Conservation (phyloP, 305 asterid species). For the Solanum chacoense region DNA sequence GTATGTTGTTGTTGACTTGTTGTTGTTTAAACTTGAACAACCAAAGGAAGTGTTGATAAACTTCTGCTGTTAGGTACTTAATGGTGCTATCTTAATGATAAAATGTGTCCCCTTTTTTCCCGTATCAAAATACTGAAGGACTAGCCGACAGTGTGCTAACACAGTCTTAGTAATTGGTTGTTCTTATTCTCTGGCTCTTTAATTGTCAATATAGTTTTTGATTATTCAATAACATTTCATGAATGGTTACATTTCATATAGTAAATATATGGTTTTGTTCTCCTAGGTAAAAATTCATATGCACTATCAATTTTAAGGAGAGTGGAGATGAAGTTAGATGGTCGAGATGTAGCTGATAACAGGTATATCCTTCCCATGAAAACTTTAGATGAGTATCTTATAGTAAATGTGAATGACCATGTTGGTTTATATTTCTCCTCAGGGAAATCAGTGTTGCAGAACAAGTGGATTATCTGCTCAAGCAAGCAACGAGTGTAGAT, state of each 20-base stretch:
- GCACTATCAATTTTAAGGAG: slow-evolving; percentile 79
- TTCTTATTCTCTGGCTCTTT: not conserved
- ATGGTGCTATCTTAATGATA: not conserved
- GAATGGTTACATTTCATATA: not conserved
- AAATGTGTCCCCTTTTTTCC: not conserved
- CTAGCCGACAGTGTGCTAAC: not conserved
- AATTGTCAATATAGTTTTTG: not conserved
- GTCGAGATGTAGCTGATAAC: slow-evolving; percentile 67
- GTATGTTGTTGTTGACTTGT: not conserved
- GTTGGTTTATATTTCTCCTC: slow-evolving; percentile 11
- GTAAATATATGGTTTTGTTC: slow-evolving; percentile 10
- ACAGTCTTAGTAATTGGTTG: not conserved
- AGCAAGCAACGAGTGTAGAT: slow-evolving; percentile 88
- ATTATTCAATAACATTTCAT: not conserved
- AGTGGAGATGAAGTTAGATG: slow-evolving; percentile 94
- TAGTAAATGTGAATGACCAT: slow-evolving; percentile 7
- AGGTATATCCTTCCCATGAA: slow-evolving; percentile 43
- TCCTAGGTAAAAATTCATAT: slow-evolving; percentile 77
- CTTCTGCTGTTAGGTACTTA: not conserved
- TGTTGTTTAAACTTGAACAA: not conserved
- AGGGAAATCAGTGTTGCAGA: slow-evolving; percentile 71
- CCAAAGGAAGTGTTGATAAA: not conserved
- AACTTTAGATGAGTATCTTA: not conserved
- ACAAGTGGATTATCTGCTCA: slow-evolving; percentile 91
- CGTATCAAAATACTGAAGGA: not conserved